A percentile compares a stretch with the other conserved stretches of the same genome.
Evolutionary conservation across 768 basidiomycete species (phyloP).

Genomic region (Boletus pseudopeckii): DNA sequence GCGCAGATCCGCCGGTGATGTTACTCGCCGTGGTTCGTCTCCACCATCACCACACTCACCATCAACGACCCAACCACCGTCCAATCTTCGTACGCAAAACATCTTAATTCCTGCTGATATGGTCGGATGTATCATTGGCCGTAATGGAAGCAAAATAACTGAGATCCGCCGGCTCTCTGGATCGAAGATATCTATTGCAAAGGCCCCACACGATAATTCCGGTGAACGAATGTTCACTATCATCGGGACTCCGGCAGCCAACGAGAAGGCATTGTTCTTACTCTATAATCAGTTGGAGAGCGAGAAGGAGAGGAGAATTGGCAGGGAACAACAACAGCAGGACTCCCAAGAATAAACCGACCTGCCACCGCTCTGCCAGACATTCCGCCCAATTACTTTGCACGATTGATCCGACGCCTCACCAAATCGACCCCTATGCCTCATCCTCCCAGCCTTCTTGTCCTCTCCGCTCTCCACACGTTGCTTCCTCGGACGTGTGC

Average conservation of each 20-base stretch:
- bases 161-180: constrained; percentile 98
- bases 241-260: constrained; percentile 91
- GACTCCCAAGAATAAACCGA: constrained; percentile 50
- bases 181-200: constrained; percentile 97
- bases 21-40: constrained; percentile 40
- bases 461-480: constrained; percentile 16
- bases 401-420: constrained; percentile 17
- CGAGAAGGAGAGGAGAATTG: constrained; percentile 92
- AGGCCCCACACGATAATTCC: constrained; percentile 98
- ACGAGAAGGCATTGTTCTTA: constrained; percentile 96
- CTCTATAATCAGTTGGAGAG: constrained; percentile 96
- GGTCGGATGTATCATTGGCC: constrained; percentile 96
- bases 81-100: constrained; percentile 95
- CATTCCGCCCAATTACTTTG: constrained; percentile 5
- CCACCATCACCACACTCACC: constrained; percentile 37
- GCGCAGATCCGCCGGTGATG: constrained; percentile 68
- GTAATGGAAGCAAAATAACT: constrained; percentile 96
- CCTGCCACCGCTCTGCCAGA: neutral
- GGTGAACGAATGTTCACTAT: constrained; percentile 99
- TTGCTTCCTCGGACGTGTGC: constrained; percentile 7
- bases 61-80: constrained; percentile 53
- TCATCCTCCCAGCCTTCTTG: constrained; percentile 29
- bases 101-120: constrained; percentile 99
- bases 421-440: constrained; percentile 22
- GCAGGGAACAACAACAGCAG: constrained; percentile 77